Base-by-base conservation (phyloP, 2,329 filamentous ascomycete species). In the Colletotrichum cereale region DNA sequence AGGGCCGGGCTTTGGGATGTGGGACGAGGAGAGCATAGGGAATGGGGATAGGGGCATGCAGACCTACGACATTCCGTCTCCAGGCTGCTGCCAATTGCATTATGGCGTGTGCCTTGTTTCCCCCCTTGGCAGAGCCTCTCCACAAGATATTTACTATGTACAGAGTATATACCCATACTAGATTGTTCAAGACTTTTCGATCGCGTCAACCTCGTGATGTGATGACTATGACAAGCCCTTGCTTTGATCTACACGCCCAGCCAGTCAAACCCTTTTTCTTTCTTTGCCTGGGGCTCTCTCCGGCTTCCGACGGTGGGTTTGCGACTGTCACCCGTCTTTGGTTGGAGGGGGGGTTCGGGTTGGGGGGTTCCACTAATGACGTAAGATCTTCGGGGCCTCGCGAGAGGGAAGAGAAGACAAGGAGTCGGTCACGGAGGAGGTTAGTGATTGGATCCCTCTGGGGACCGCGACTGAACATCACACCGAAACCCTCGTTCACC, bases 91-190 rank as follows among this genome's bases (percentile, higher is more conserved):
- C 34, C 34, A 38, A 36, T 38, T 26, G 34, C 34, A 18, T 31
- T 31, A 24, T 21, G 26, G 26, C 34, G n/a, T n/a, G n/a, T n/a
- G n/a, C 47, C 38, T 34, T 31, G 7, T 61, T 18, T 5, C 12
- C 34, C 36, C 21, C 29, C 42, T 65, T 36, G n/a, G 47, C 47
- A 67, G 31, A 57, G 24, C 38, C 29, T 38, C 34, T 26, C 31
- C 36, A 5, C 24, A 61, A 40, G 56, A 40, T 26, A 21, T 62
- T 42, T 58, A 3, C 29, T 40, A 36, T 47, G 67, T 63, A 42
- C 44, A 12, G 36, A 58, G 42, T 63, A 71, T 52, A 71, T 71
- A 71, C 68, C 64, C 68, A 71, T n/a, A 42, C 24, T 42, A 38
- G 40, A 36, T 29, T 53, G 50, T 52, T 57, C 44, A 34, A 42